phyloP scores from a whole-genome alignment of 768 basidiomycete genomes.

The Boletus edulis region DNA sequence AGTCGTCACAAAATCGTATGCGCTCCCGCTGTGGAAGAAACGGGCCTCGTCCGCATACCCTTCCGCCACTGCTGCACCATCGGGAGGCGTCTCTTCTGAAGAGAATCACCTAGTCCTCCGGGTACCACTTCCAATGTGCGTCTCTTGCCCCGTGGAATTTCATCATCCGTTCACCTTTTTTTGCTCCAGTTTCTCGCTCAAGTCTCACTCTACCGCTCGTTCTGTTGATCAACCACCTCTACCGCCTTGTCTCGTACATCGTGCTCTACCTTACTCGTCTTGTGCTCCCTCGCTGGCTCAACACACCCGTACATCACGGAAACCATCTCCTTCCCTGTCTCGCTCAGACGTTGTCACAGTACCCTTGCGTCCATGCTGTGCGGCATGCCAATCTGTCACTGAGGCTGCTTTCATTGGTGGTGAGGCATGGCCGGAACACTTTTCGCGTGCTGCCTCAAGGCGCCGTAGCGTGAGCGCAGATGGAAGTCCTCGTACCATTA shows the following conservation, averaged over 20 bases:
- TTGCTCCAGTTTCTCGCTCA: slow-evolving; percentile 40
- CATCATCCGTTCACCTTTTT: not conserved
- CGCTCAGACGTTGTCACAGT: slow-evolving; percentile 47
- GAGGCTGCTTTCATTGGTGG: slow-evolving; percentile 56
- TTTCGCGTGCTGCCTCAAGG: slow-evolving; percentile 59
- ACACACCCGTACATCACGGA: slow-evolving; percentile 19
- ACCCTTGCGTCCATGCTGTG: slow-evolving; percentile 71
- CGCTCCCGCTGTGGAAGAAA: slow-evolving; percentile 67
- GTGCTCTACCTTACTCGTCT: slow-evolving; percentile 27
- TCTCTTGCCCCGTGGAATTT: slow-evolving; percentile 7
- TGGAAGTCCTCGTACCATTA: slow-evolving; percentile 31
- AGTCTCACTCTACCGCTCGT: slow-evolving; percentile 41
- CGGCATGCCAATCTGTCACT: slow-evolving; percentile 55
- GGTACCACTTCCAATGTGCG: slow-evolving; percentile 61
- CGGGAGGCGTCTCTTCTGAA: slow-evolving; percentile 18
- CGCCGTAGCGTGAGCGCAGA: slow-evolving; percentile 46
- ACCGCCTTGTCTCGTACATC: slow-evolving; percentile 56
- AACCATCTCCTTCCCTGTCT: slow-evolving; percentile 32
- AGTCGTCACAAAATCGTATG: slow-evolving; percentile 62
- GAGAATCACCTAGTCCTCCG: slow-evolving; percentile 54
- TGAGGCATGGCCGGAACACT: slow-evolving; percentile 60
- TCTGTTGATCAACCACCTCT: slow-evolving; percentile 35
- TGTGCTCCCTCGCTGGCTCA: slow-evolving; percentile 2
- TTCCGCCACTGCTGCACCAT: slow-evolving; percentile 19
- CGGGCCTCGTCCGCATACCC: slow-evolving; percentile 12